phyloP scores from a whole-genome alignment of 106 monocot genomes.

The Alisma plantagoaquatica region DNA sequence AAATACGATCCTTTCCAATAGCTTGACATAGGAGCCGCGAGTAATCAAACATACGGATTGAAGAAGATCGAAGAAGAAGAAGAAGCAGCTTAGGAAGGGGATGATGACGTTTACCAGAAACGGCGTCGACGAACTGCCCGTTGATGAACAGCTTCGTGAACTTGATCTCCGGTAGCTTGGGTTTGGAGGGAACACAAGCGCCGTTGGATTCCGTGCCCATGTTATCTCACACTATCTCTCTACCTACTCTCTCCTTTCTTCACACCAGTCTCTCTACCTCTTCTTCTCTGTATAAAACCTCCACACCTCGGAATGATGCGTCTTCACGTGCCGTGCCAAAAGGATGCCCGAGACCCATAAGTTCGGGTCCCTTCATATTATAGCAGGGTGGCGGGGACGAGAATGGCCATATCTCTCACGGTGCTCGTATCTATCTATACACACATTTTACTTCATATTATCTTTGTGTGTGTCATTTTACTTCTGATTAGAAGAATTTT shows the following conservation, averaged over 20 bases:
- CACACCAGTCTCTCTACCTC: neutral
- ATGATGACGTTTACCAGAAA: slow-evolving; percentile 13
- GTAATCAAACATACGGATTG: too few relatives aligned
- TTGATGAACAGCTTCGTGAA: slow-evolving; percentile 46
- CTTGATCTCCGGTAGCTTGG: slow-evolving; percentile 23
- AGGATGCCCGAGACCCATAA: too few relatives aligned
- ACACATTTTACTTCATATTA: too few relatives aligned
- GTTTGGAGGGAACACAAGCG: neutral
- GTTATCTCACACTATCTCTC: neutral
- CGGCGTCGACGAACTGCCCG: slow-evolving; percentile 26
- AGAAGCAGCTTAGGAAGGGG: neutral
- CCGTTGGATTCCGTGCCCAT: neutral
- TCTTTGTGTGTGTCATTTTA: too few relatives aligned
- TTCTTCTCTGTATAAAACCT: neutral
- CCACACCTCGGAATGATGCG: neutral
- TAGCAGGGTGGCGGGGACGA: too few relatives aligned
- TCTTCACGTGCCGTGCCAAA: too few relatives aligned
- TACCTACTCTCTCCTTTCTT: neutral
- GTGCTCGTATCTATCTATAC: too few relatives aligned
- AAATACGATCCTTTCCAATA: too few relatives aligned
- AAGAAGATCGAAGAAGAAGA: slow-evolving; percentile 7
- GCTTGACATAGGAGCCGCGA: too few relatives aligned
- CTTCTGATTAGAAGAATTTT: too few relatives aligned
- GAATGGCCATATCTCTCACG: too few relatives aligned
- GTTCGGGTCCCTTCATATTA: too few relatives aligned